These are phyloP conservation scores for Lenzites betulinus DNA, from an alignment of 768 basidiomycete species.

Conservation along the genomic window DNA sequence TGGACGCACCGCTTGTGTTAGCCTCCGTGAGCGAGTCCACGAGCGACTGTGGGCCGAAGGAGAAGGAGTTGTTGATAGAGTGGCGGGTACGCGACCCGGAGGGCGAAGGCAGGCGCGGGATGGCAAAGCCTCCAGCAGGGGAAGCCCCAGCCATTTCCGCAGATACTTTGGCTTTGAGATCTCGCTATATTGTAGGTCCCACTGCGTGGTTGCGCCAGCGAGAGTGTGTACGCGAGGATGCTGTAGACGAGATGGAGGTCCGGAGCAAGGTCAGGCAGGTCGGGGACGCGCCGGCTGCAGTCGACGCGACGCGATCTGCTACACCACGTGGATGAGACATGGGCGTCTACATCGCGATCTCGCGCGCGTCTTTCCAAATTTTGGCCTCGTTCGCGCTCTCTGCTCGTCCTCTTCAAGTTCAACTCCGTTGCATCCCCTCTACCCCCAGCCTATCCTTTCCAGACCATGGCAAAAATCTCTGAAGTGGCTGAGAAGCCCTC, in stretches of 20 bases:
- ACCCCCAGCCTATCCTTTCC: background rate
- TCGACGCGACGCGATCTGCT: constrained; percentile 8
- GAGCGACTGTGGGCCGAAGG: constrained; percentile 77
- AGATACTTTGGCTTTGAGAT: background rate
- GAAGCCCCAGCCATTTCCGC: constrained; percentile 29
- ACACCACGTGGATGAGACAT: constrained; percentile 17
- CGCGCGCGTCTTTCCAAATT: constrained; percentile 8
- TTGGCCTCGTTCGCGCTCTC: background rate
- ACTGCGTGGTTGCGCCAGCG: background rate
- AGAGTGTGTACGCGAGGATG: background rate
- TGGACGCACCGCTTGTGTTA: constrained; percentile 61
- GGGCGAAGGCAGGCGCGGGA: constrained; percentile 32
- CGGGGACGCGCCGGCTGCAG: background rate
- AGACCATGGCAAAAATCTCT: constrained; percentile 5
- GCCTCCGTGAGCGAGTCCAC: constrained; percentile 70
- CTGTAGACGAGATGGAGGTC: background rate
- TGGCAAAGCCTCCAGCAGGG: constrained; percentile 22
- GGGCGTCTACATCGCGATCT: constrained; percentile 6
- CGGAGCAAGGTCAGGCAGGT: too few relatives aligned
- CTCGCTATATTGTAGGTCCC: too few relatives aligned
- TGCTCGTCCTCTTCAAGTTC: background rate
- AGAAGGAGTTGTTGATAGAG: constrained; percentile 81
- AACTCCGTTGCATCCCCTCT: background rate
- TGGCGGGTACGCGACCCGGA: constrained; percentile 54
- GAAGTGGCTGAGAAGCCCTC: constrained; percentile 6